A percentile compares a stretch with the other conserved stretches of the same genome.
phyloP scores from a whole-genome alignment of 2,329 filamentous ascomycete species.

The Aspergillaceae sp. region DNA sequence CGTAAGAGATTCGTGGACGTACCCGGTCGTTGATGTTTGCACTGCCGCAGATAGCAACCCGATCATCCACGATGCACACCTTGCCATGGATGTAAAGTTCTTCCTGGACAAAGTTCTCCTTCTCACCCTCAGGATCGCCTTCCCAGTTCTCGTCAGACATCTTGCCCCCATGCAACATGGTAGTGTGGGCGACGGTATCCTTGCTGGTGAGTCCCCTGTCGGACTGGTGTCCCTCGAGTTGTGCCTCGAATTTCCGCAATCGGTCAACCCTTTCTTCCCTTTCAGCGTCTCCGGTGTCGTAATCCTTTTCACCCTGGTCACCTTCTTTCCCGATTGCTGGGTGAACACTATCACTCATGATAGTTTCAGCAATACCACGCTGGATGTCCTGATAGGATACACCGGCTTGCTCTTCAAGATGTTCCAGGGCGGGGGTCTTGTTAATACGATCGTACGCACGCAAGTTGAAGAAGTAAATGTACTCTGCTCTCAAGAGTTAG shows the following conservation, averaged over 20 bases:
- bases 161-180: conserved; percentile 63
- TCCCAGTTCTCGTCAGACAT: conserved; percentile 67
- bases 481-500: conserved; percentile 36
- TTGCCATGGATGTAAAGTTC: conserved; percentile 95
- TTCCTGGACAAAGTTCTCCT: conserved; percentile 85
- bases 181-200: conserved; percentile 64
- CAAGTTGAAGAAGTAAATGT: conserved; percentile 92
- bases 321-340: conserved; percentile 37
- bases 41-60: conserved; percentile 70
- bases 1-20: conserved; percentile 9
- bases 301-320: conserved; percentile 32
- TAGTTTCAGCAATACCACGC: conserved; percentile 76
- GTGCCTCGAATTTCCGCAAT: conserved; percentile 14
- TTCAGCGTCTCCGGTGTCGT: conserved; percentile 24
- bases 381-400: conserved; percentile 81
- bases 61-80: conserved; percentile 71
- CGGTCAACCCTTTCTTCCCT: conserved; percentile 39
- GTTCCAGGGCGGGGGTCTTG: conserved; percentile 62
- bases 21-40: conserved; percentile 59
- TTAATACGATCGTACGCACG: conserved; percentile 89
- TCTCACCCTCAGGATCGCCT: conserved; percentile 64
- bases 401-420: conserved; percentile 71
- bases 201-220: conserved; percentile 20
- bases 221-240: conserved; percentile 11
- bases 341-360: conserved; percentile 69